Evolutionary conservation across 352 stramenopile species (phyloP), one percentile per base, ranked within the genome.

Genomic region (Phytophthora podocarpi): DNA sequence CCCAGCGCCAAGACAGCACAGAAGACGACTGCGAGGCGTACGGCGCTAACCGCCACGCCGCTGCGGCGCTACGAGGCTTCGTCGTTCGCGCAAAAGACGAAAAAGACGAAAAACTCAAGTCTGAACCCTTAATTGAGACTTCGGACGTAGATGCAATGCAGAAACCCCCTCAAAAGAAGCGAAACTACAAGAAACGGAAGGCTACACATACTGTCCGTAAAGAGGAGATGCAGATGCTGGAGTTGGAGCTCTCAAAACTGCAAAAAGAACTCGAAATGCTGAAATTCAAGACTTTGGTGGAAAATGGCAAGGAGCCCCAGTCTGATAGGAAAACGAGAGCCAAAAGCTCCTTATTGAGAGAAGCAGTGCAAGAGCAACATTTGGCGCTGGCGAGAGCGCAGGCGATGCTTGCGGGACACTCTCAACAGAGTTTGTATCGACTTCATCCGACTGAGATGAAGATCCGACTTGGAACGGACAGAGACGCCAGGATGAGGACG

Each of bases 101-200:
- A 10, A 40, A 55, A 13, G 13, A 54, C 16, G 21, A 41, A 45
- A 36, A 27, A n/a, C 12, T 36, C 42, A 52, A 34, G 15, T 34
- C 27, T 4, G 43, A 66, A 23, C 32, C 40, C 11, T 31, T 32
- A 49, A 16, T 31, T 15, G 31, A 62, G 24, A 23, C 34, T 58
- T 37, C 11, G 10, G 41, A 32, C 12, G 24, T 15, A 8, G 30
- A 42, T 15, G 6, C 15, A 31, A 18, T 20, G n/a, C 30, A 23
- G 10, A 65, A 56, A 31, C 20, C 36, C 1, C 18, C 35, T 18
- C 74, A 69, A 52, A 74, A 61, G 45, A 75, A 73, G 54, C 49
- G 61, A 1, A 43, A 61, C 24, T 77, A 77, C 47, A 79, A 76
- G 63, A 79, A 76, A 49, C 59, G 72, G n/a, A 77, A 77, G 42